Evolutionary conservation across 345 rosid genomes (phyloP).

Genomic region (Moringa oleifera): DNA sequence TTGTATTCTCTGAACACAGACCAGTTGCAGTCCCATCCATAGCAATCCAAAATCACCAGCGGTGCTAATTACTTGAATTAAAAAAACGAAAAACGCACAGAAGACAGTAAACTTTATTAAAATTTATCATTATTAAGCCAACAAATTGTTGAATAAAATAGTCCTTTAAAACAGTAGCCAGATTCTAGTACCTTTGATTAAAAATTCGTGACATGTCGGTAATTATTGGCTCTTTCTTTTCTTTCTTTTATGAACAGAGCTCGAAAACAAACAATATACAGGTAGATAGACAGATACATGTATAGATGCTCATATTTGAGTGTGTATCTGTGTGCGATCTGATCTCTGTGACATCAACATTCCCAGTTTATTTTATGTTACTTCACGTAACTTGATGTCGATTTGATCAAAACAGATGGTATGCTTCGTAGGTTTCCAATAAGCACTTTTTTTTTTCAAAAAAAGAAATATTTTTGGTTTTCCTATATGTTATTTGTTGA

Average conservation of each 20-base stretch:
- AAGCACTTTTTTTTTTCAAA: conserved; percentile 1
- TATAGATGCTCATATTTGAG: neutral
- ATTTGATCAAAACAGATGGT: neutral
- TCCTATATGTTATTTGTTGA: neutral
- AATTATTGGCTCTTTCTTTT: conserved; percentile 23
- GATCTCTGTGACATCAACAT: conserved; percentile 16
- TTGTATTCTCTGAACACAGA: conserved; percentile 11
- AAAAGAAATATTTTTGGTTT: no score
- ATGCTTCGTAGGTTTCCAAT: conserved; percentile 4
- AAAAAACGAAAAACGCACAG: neutral
- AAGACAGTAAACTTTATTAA: neutral
- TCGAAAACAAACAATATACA: conserved; percentile 2
- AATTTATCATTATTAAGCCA: conserved; percentile 7
- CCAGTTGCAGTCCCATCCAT: conserved; percentile 23
- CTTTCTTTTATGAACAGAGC: conserved; percentile 4
- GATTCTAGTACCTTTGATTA: conserved; percentile 33
- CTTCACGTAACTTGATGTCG: conserved; percentile 23
- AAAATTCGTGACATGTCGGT: conserved; percentile 43
- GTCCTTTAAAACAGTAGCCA: conserved; percentile 27
- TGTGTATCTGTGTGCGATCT: conserved; percentile 25
- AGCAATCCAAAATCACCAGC: conserved; percentile 25
- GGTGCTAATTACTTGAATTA: conserved; percentile 19
- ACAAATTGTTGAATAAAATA: neutral
- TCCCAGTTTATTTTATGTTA: conserved; percentile 21
- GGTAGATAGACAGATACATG: conserved; percentile 17